Evolutionary conservation across 192 early-diverging fungal genomes (phyloP).

Genomic region (Umbelopsis sp.): DNA sequence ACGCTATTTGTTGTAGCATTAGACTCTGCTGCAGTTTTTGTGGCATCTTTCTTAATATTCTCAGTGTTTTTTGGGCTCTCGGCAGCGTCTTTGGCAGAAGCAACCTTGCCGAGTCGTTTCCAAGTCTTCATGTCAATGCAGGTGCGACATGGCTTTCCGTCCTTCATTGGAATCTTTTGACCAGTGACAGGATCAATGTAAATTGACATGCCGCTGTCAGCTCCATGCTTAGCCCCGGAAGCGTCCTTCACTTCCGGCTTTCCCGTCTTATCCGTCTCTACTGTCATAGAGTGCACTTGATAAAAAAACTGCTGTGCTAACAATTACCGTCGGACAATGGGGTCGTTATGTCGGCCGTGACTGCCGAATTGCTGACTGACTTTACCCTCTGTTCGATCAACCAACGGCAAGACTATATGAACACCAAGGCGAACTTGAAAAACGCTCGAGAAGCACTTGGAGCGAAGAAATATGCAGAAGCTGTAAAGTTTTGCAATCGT

Average conservation of each 20-base stretch:
- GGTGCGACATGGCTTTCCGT: constrained; percentile 76
- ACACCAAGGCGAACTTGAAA: constrained; percentile 44
- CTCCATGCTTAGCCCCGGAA: background rate
- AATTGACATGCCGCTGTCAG: background rate
- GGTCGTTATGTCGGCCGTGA: background rate
- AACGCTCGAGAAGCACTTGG: constrained; percentile 54
- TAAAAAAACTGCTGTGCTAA: background rate
- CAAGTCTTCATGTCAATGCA: constrained; percentile 80
- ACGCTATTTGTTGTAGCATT: constrained; percentile 9
- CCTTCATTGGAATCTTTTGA: constrained; percentile 45
- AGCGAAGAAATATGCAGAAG: constrained; percentile 51
- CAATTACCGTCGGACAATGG: background rate
- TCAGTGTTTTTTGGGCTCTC: constrained; percentile 24
- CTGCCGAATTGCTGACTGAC: background rate
- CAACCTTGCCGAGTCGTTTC: constrained; percentile 55
- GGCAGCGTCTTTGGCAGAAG: constrained; percentile 38
- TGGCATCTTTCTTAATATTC: constrained; percentile 17
- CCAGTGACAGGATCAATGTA: constrained; percentile 40
- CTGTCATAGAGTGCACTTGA: background rate
- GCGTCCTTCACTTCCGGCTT: background rate
- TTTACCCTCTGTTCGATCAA: background rate
- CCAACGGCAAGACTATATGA: constrained; percentile 11
- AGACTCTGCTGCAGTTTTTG: constrained; percentile 21
- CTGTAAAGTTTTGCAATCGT: constrained; percentile 50
- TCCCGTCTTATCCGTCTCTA: background rate